Evolutionary conservation across 1,284 basidiomycete species (phyloP).

Genomic region (Caloboletus firmus): DNA sequence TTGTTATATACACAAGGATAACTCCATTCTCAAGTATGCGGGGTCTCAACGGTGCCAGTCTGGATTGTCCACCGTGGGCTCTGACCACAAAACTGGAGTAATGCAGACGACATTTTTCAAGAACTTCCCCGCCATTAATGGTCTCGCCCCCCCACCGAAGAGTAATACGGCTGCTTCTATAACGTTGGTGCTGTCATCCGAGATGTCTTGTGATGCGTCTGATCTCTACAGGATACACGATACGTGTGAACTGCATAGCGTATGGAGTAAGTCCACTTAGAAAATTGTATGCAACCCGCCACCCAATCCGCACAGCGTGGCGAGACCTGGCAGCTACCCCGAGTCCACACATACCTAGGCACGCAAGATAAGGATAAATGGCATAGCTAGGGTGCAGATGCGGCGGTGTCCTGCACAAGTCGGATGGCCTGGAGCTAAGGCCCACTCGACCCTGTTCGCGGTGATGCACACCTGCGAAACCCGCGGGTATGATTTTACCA

Average conservation of each 20-base stretch:
- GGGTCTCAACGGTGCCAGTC: slow-evolving; percentile 32
- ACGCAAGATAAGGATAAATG: slow-evolving; percentile 17
- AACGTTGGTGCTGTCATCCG: slow-evolving; percentile 26
- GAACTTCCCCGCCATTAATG: slow-evolving; percentile 13
- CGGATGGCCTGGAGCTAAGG: neutral
- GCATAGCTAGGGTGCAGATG: slow-evolving; percentile 2
- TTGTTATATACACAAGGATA: slow-evolving; percentile 21
- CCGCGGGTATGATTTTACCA: slow-evolving; percentile 23
- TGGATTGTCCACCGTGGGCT: slow-evolving; percentile 17
- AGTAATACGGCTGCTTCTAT: slow-evolving; percentile 33
- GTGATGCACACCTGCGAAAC: slow-evolving; percentile 24
- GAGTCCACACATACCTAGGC: neutral
- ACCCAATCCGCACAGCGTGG: neutral
- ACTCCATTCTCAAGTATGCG: slow-evolving; percentile 25
- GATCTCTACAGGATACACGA: slow-evolving; percentile 11
- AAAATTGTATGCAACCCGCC: neutral
- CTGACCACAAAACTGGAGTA: slow-evolving; percentile 14
- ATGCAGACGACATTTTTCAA: slow-evolving; percentile 19
- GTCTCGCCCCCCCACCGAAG: slow-evolving; percentile 18
- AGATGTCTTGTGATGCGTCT: slow-evolving; percentile 26
- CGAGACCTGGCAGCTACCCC: neutral
- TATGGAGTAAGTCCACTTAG: slow-evolving; percentile 15
- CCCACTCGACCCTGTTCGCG: slow-evolving; percentile 9
- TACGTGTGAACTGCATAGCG: slow-evolving; percentile 11
- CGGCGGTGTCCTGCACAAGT: neutral